Evolutionary conservation across 2,329 filamentous ascomycete species (phyloP).

Genomic region (Claviceps pazoutovae): DNA sequence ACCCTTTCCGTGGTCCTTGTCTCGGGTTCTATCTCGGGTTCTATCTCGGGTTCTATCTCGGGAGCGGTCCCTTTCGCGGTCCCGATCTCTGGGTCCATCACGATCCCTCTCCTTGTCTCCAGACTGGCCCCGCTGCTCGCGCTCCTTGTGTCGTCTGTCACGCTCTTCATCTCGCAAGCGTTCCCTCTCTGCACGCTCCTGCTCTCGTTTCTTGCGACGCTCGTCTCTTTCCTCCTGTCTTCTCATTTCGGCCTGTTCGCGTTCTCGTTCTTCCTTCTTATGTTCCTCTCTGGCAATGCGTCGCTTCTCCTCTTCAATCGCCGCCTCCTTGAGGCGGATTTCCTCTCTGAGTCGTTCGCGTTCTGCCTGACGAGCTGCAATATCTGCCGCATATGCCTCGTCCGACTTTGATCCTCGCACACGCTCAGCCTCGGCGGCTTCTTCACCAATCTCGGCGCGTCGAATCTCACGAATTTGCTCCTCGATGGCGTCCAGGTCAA

Average conservation of each 20-base stretch:
- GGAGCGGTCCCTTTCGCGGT: constrained; percentile 12
- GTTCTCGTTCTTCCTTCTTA: constrained; percentile 33
- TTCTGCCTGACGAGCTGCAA: constrained; percentile 42
- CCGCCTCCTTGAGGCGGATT: constrained; percentile 42
- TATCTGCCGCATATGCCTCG: constrained; percentile 57
- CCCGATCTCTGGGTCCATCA: constrained; percentile 12
- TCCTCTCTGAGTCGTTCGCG: constrained; percentile 49
- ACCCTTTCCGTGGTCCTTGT: constrained; percentile 16
- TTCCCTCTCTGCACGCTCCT: constrained; percentile 42
- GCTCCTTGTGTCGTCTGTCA: constrained; percentile 26
- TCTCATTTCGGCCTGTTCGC: constrained; percentile 34
- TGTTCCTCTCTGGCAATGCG: constrained; percentile 44
- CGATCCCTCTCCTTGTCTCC: not conserved
- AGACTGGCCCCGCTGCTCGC: constrained; percentile 11
- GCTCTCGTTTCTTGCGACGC: constrained; percentile 34
- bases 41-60: constrained; percentile 13
- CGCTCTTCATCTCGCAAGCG: constrained; percentile 26
- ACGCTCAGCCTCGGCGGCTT: constrained; percentile 52
- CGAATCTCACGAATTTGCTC: constrained; percentile 55
- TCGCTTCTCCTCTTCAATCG: constrained; percentile 47
- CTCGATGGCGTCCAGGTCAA: constrained; percentile 56
- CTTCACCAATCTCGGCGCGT: constrained; percentile 52
- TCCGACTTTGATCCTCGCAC: constrained; percentile 57
- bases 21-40: constrained; percentile 16
- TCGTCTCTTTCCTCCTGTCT: constrained; percentile 37